Base-by-base conservation (phyloP, 164 flowering plant genomes). In the Cinnamomum chago region DNA sequence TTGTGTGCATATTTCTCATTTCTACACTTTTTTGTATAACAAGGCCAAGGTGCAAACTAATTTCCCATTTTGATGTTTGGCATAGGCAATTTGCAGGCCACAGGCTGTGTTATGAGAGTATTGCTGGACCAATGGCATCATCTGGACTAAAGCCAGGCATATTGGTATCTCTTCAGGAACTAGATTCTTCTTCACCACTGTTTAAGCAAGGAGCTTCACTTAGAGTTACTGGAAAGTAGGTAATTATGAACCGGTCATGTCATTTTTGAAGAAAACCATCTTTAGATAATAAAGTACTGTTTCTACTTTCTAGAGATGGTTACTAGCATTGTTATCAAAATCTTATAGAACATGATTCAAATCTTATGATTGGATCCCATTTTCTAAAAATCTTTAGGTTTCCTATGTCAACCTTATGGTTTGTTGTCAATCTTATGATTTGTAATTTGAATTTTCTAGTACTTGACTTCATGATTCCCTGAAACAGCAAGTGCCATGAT, bases 201-300 rank as follows among this genome's bases (percentile, higher is more conserved):
- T 89, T 83, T 73, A 79, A 84, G 85, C 81, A 89, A 70, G 96
- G 98, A 52, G 83, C 89, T 67, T 90, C 97, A 6, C 85, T 93
- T 68, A 84, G 96, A 79, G 92, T 93, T 12, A 90, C 89, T 68
- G 97, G 93, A 76, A 91, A 84, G 97, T 91, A 81, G 64, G 85
- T 82, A 20, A 33, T 20, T 2, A 1, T 67, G 40, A 18, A 13
- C 20, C 18, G 3, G 15, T 67, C 12, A 17, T 67, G 14, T 67
- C 7, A 55, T 55, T 55, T 55, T 3, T 3, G 1, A 55, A 55
- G 58, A 55, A 14, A 20, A 55, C n/a, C 4, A 17, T 11, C n/a
- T 55, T 55, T 55, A 3, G n/a, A 15, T 55, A 55, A 40, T 40
- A 40, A 40, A 9, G 47, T 9, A 40, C 11, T 40, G 11, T 40